Evolutionary conservation across 192 early-diverging fungal species (phyloP), one percentile per base, ranked within the genome.

Genomic region (Paraglomus brasilianum): DNA sequence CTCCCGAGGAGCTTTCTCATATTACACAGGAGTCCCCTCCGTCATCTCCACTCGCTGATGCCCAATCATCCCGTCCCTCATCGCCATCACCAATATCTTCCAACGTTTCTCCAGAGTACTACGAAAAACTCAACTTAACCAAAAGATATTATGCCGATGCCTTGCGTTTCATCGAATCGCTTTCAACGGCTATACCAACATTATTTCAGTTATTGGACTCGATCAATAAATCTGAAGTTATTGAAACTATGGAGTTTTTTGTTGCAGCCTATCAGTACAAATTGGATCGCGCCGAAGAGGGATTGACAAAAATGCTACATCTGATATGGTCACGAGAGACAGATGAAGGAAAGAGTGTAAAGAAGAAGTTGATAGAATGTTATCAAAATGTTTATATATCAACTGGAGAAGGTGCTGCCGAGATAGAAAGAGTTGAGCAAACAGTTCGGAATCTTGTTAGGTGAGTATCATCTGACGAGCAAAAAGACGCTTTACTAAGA

Each of bases 161-260:
- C 6, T 82, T 96, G n/a, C 77, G 83, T 22, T 98, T 98, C 76
- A 85, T 93, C 24, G 75, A 88, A 72, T 87, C 93, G 69, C 84
- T 98, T 38, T 85, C 95, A 42, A 82, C 82, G 7, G 85, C 88
- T 0, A 86, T 91, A 42, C 88, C 93, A 2, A 84, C 83, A 5
- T 81, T 99, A 46, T 83, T 88, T 40, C 88, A 93, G 77, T 83
- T 98, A 2, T 81, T 99, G 40, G 89, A 88, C 3, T 96, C 94
- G 3, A 96, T 89, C 22, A 86, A 82, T 53, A 98, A 98, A 71
- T 74, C 88, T 11, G 98, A 99, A 75, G 96, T 98, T 1, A 82
- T 97, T 66, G 96, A 98, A 70, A 87, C 89, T 1, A 99, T 99
- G 91, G 90, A 92, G 51, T 98, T 98, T 73, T 93, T 98, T 72